Evolutionary conservation across 202 grass and related monocot genomes (phyloP).

Genomic region (Digitaria exilis): DNA sequence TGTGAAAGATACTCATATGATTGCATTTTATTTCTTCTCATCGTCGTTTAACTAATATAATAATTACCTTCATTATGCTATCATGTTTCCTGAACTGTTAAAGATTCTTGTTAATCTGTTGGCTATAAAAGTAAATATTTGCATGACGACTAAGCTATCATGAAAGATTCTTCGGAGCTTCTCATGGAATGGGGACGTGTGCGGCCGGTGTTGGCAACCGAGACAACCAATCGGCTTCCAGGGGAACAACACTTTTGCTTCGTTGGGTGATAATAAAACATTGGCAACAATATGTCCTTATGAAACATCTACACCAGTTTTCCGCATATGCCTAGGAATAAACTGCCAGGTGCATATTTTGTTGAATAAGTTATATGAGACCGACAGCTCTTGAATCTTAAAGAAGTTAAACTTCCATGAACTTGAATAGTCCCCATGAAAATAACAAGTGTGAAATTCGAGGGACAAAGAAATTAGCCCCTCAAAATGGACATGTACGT

Average conservation of each 20-base stretch:
- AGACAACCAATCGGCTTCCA: slow-evolving; percentile 3
- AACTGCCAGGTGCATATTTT: not conserved
- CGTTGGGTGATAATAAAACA: not conserved
- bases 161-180: slow-evolving; percentile 31
- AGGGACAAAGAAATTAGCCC: not conserved
- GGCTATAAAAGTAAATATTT: not conserved
- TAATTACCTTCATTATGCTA: not conserved
- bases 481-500: not conserved
- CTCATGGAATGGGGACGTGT: slow-evolving; percentile 15
- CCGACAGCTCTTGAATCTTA: not conserved
- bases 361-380: slow-evolving; percentile 1
- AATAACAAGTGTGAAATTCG: not conserved
- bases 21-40: slow-evolving; percentile 2
- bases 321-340: slow-evolving; percentile 35
- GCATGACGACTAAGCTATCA: not conserved
- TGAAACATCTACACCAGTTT: not conserved
- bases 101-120: not conserved
- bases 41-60: not conserved
- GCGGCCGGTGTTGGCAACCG: not conserved
- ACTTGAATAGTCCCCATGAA: slow-evolving; percentile 11
- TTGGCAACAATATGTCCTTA: not conserved
- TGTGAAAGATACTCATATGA: slow-evolving; percentile 13
- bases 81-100: not conserved
- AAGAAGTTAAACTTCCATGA: not conserved
- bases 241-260: slow-evolving; percentile 26